These are phyloP conservation scores for Aspergillus sojae DNA, from an alignment of 2,329 filamentous ascomycete genomes.

Conservation along the genomic window DNA sequence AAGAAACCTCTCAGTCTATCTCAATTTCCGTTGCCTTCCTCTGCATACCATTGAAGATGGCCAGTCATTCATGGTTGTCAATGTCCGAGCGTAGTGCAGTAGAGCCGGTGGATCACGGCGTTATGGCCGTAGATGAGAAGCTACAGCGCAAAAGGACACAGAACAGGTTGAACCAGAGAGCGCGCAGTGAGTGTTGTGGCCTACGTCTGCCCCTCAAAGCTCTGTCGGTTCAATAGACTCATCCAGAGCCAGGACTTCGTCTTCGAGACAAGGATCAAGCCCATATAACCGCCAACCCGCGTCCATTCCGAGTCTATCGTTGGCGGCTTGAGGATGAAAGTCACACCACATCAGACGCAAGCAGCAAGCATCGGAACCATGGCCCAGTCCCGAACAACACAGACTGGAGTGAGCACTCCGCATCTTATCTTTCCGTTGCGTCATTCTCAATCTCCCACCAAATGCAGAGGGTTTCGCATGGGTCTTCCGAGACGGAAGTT, in stretches of 20 bases:
- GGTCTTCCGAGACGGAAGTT: background rate
- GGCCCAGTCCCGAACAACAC: background rate
- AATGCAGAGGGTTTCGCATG: background rate
- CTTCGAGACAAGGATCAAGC: background rate
- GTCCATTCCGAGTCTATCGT: constrained; percentile 12
- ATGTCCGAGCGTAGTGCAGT: background rate
- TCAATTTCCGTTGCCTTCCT: no score
- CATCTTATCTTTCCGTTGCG: background rate
- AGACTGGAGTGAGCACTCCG: background rate
- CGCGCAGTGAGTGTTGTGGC: constrained; percentile 13
- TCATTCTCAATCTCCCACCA: background rate
- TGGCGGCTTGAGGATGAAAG: constrained; percentile 15
- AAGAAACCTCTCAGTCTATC: background rate
- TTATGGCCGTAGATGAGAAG: constrained; percentile 1
- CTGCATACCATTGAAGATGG: background rate
- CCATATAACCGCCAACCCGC: background rate
- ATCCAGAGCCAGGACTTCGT: constrained; percentile 8
- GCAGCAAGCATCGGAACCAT: no score
- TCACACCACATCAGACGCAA: no score
- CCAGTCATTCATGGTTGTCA: background rate
- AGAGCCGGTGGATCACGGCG: background rate
- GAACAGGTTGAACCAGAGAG: constrained; percentile 21
- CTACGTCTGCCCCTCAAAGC: background rate
- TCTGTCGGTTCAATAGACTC: background rate
- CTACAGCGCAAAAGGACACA: constrained; percentile 16